phyloP scores from a whole-genome alignment of 495 filamentous ascomycete genomes.

The Penicillium macrosclerotiorum region DNA sequence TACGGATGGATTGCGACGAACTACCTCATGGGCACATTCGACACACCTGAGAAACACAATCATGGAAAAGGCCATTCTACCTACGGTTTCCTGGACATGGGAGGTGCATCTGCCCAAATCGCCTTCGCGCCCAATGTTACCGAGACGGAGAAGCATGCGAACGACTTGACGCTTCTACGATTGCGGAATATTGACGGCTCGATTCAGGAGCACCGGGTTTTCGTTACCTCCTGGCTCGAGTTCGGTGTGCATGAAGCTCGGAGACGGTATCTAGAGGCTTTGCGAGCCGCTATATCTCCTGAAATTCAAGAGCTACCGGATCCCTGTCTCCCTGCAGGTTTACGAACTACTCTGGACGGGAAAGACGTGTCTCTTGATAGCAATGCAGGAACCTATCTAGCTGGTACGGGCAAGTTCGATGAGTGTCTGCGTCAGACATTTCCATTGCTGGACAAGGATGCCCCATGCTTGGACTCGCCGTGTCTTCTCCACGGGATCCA shows the following conservation, averaged over 20 bases:
- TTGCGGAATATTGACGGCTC: conserved; percentile 78
- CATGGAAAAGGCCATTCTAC: conserved; percentile 90
- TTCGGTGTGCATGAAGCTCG: conserved; percentile 94
- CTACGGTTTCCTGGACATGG: conserved; percentile 98
- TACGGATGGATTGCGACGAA: conserved; percentile 99
- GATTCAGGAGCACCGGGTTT: conserved; percentile 77
- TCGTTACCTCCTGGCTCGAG: conserved; percentile 94
- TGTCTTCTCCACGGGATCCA: conserved; percentile 88
- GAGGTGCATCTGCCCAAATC: conserved; percentile 94
- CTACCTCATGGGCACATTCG: conserved; percentile 91
- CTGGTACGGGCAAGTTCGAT: conserved; percentile 83
- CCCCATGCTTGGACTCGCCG: conserved; percentile 76
- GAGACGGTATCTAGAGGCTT: conserved; percentile 68
- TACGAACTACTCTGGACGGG: conserved; percentile 64
- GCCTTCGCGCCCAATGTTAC: conserved; percentile 95
- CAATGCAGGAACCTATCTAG: conserved; percentile 47
- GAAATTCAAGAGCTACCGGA: conserved; percentile 72
- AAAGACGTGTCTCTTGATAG: conserved; percentile 34
- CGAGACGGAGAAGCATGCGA: conserved; percentile 83
- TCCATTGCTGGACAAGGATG: conserved; percentile 86
- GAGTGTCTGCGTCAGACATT: conserved; percentile 81
- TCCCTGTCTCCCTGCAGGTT: conserved; percentile 81
- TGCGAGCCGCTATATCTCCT: conserved; percentile 57
- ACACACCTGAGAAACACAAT: conserved; percentile 68
- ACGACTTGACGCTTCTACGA: conserved; percentile 83